A percentile compares a stretch with the other conserved stretches of the same genome.
Evolutionary conservation across 805 yeast species (phyloP).

Genomic region (Metschnikowia reukaufii): DNA sequence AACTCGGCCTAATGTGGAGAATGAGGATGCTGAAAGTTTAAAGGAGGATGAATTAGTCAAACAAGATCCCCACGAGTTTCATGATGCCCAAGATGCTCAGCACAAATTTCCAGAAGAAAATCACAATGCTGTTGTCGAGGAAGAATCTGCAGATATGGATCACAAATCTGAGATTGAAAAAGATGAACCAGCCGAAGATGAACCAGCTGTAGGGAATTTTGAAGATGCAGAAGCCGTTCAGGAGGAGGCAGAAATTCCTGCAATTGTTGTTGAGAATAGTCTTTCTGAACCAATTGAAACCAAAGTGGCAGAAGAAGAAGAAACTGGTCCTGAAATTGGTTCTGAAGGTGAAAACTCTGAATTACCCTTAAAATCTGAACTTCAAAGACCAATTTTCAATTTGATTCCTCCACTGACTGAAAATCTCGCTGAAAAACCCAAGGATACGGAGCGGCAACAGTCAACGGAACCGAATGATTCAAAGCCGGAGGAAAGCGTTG

Average conservation of each 20-base stretch:
- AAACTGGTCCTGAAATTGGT: neutral
- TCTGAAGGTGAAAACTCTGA: neutral
- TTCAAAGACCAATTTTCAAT: neutral
- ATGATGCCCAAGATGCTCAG: neutral
- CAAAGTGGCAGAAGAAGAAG: neutral
- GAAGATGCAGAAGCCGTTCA: neutral
- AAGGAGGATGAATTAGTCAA: too few species aligned
- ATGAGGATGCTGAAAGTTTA: too few species aligned
- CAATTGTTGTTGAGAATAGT: neutral
- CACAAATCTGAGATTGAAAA: neutral
- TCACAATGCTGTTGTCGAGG: too few species aligned
- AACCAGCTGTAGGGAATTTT: neutral
- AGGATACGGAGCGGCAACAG: too few species aligned
- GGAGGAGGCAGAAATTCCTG: neutral
- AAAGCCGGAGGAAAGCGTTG: too few species aligned
- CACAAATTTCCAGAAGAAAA: too few species aligned
- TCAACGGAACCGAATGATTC: too few species aligned
- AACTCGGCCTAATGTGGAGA: too few species aligned
- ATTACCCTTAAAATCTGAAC: too few species aligned
- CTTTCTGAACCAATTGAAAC: neutral
- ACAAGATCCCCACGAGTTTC: neutral
- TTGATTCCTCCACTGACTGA: constrained; percentile 11
- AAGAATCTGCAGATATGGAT: neutral
- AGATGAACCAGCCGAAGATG: neutral
- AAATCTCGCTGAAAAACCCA: neutral